A percentile compares a stretch with the other conserved stretches of the same genome.
These are phyloP conservation scores for Xylaria sp. DNA, from an alignment of 2,329 filamentous ascomycete species.

Conservation along the genomic window DNA sequence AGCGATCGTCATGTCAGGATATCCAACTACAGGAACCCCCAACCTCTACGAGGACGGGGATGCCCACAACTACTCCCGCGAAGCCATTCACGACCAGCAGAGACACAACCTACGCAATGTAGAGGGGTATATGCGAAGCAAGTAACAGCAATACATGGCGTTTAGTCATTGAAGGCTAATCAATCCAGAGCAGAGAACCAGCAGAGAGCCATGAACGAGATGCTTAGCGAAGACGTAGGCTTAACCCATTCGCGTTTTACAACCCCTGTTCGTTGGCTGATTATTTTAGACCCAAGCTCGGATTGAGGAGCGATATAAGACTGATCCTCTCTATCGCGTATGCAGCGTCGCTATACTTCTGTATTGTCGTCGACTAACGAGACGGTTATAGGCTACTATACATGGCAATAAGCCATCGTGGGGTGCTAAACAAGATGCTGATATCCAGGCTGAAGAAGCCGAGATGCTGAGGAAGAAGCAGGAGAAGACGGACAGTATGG, in stretches of 20 bases:
- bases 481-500: constrained; percentile 33
- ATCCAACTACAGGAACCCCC: constrained; percentile 21
- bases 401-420: constrained; percentile 37
- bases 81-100: constrained; percentile 29
- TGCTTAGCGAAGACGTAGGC: constrained; percentile 35
- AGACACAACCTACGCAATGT: constrained; percentile 34
- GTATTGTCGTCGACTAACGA: background rate
- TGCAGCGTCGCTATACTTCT: background rate
- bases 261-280: background rate
- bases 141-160: background rate
- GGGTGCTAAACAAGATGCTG: constrained; percentile 36
- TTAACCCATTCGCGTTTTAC: background rate
- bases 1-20: constrained; percentile 8
- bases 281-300: constrained; percentile 28
- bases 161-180: background rate
- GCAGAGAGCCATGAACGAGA: constrained; percentile 34
- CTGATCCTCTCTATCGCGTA: constrained; percentile 36
- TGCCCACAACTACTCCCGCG: constrained; percentile 32
- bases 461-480: constrained; percentile 36
- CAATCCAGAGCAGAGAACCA: constrained; percentile 30
- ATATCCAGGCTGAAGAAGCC: constrained; percentile 38
- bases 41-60: constrained; percentile 31
- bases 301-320: constrained; percentile 35
- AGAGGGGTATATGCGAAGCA: constrained; percentile 35
- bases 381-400: constrained; percentile 31